Percentiles rank a stretch among this genome's conserved stretches.
Conservation (phyloP, 2,329 filamentous ascomycete genomes). For the Mycosphaerelloides madeirae region DNA sequence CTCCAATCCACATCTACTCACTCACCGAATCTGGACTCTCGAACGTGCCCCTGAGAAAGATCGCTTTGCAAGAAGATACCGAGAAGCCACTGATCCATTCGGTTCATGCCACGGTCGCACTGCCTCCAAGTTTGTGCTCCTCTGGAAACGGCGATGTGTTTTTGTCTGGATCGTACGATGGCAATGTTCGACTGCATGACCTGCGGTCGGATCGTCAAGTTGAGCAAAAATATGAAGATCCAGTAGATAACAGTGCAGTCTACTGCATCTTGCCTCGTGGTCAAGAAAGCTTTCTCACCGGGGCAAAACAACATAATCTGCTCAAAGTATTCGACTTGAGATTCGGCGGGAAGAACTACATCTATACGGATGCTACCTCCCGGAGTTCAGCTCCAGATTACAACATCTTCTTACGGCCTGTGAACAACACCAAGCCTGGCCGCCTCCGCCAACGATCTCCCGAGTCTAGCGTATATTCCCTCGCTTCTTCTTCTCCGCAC, state of each 20-base stretch:
- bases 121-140: conserved; percentile 30
- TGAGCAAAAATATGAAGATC: conserved; percentile 49
- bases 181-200: conserved; percentile 56
- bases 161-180: conserved; percentile 57
- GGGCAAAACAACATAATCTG: conserved; percentile 53
- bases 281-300: conserved; percentile 53
- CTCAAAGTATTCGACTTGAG: conserved; percentile 61
- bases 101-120: conserved; percentile 44
- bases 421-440: conserved; percentile 19
- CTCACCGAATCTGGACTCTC: conserved; percentile 44
- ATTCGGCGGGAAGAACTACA: conserved; percentile 36
- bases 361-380: conserved; percentile 24
- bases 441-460: conserved; percentile 14
- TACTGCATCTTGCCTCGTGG: conserved; percentile 56
- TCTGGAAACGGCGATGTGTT: conserved; percentile 47
- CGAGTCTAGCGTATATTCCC: conserved; percentile 45
- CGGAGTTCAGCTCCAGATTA: conserved; percentile 27
- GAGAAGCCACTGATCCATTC: conserved; percentile 26
- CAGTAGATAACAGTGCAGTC: conserved; percentile 54
- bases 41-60: conserved; percentile 36
- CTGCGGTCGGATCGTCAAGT: conserved; percentile 49
- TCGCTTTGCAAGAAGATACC: conserved; percentile 33
- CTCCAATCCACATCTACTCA: conserved; percentile 48
- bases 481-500: conserved; percentile 42
- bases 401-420: conserved; percentile 45